Conservation (phyloP, 192 early-diverging fungal species). For the Haplosporangium gracile region DNA sequence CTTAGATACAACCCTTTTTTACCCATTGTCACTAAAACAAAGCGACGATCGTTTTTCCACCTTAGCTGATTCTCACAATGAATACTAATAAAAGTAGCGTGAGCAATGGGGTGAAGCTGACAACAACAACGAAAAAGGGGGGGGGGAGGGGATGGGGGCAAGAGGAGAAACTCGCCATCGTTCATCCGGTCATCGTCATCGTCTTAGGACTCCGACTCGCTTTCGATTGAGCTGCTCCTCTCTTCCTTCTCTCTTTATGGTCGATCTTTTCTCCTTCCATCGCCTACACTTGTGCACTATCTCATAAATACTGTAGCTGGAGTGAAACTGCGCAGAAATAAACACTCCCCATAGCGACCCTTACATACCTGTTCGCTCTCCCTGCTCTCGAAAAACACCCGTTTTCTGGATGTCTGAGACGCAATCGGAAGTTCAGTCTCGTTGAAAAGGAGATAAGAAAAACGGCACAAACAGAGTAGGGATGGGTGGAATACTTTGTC, state of each 20-base stretch:
- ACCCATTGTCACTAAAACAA: neutral
- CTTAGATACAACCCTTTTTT: neutral
- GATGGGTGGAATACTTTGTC: neutral
- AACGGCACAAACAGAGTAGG: neutral
- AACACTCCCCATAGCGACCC: too few relatives aligned
- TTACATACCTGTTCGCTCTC: too few relatives aligned
- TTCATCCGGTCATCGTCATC: neutral
- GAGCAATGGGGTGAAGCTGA: neutral
- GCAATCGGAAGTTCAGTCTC: neutral
- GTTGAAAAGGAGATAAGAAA: neutral
- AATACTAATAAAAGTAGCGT: neutral
- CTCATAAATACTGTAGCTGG: too few relatives aligned
- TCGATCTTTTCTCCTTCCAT: too few relatives aligned
- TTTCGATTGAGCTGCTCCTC: conserved; percentile 4
- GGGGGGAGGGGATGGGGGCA: too few relatives aligned
- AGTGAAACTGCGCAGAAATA: too few relatives aligned
- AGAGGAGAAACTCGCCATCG: neutral
- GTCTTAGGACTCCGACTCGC: neutral
- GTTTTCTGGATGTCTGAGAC: neutral
- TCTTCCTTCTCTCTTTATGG: neutral
- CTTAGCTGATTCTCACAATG: neutral
- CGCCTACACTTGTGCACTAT: too few relatives aligned
- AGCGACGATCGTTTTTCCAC: neutral
- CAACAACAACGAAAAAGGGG: too few relatives aligned
- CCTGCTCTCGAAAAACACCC: neutral